phyloP scores from a whole-genome alignment of 805 yeast species.

The Tetrapisispora fleetii region DNA sequence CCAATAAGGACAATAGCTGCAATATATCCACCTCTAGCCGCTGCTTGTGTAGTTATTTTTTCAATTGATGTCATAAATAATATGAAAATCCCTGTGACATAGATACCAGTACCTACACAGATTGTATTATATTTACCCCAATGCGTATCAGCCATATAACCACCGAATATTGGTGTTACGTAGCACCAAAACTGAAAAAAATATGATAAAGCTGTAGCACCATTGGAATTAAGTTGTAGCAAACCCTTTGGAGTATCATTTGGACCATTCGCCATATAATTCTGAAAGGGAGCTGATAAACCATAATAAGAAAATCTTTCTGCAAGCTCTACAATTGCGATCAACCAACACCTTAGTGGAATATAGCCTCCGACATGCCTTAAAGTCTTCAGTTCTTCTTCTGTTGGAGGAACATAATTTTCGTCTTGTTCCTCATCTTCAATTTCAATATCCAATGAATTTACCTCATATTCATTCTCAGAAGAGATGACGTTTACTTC shows the following conservation, averaged over 20 bases:
- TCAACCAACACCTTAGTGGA: conserved; percentile 40
- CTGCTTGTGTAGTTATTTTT: conserved; percentile 36
- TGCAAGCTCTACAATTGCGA: conserved; percentile 62
- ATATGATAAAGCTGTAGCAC: conserved; percentile 67
- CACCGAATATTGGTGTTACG: conserved; percentile 69
- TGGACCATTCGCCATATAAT: conserved; percentile 58
- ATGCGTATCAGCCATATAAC: conserved; percentile 62
- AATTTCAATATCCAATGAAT: neutral
- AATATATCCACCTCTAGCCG: conserved; percentile 54
- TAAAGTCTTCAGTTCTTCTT: conserved; percentile 22
- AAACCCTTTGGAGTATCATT: conserved; percentile 40
- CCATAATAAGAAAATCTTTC: conserved; percentile 81
- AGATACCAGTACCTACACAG: conserved; percentile 46
- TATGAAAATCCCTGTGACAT: conserved; percentile 52
- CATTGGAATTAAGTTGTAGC: conserved; percentile 46
- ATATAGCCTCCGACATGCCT: conserved; percentile 35
- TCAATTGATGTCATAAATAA: conserved; percentile 65
- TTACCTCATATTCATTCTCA: neutral
- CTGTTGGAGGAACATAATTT: conserved; percentile 17
- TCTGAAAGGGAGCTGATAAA: conserved; percentile 63
- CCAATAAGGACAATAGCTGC: conserved; percentile 43
- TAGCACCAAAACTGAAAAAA: conserved; percentile 78
- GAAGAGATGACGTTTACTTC: neutral
- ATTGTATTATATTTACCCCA: conserved; percentile 68
- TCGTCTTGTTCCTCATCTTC: conserved; percentile 3